phyloP scores from a whole-genome alignment of 805 yeast species.

The Cyberlindnera samutprakarnensis region DNA sequence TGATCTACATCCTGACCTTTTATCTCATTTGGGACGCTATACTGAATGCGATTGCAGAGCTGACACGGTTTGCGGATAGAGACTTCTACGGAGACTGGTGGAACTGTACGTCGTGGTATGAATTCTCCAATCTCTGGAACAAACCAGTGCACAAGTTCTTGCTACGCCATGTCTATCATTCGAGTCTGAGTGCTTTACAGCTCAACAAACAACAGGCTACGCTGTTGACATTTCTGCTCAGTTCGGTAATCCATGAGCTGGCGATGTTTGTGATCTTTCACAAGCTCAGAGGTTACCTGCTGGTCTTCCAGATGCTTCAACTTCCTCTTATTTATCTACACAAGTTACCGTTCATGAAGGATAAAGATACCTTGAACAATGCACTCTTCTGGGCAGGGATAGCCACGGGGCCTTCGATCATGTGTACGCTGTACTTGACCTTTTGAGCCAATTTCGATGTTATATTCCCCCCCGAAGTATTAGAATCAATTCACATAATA shows the following conservation, averaged over 20 bases:
- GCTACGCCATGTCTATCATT: conserved; percentile 89
- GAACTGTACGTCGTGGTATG: conserved; percentile 91
- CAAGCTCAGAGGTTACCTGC: conserved; percentile 70
- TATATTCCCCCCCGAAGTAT: too few relatives aligned
- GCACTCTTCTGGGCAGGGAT: conserved; percentile 88
- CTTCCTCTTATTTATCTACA: conserved; percentile 69
- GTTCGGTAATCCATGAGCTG: conserved; percentile 81
- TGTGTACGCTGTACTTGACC: conserved; percentile 77
- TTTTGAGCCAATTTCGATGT: too few relatives aligned
- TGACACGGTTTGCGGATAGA: conserved; percentile 81
- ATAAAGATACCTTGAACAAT: conserved; percentile 61
- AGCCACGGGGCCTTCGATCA: conserved; percentile 79
- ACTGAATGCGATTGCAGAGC: conserved; percentile 81
- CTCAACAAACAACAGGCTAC: conserved; percentile 66
- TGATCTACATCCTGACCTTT: conserved; percentile 70
- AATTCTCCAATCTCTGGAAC: conserved; percentile 92
- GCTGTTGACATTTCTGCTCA: conserved; percentile 66
- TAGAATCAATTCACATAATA: too few relatives aligned
- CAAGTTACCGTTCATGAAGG: conserved; percentile 40
- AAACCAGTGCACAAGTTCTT: conserved; percentile 86
- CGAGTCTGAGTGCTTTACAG: conserved; percentile 70
- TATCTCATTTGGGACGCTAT: conserved; percentile 95
- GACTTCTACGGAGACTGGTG: conserved; percentile 97
- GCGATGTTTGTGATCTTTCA: conserved; percentile 87
- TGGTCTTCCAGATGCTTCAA: conserved; percentile 81